These are phyloP conservation scores for Metarhizium humberi DNA, from an alignment of 2,329 filamentous ascomycete genomes.

Conservation along the genomic window DNA sequence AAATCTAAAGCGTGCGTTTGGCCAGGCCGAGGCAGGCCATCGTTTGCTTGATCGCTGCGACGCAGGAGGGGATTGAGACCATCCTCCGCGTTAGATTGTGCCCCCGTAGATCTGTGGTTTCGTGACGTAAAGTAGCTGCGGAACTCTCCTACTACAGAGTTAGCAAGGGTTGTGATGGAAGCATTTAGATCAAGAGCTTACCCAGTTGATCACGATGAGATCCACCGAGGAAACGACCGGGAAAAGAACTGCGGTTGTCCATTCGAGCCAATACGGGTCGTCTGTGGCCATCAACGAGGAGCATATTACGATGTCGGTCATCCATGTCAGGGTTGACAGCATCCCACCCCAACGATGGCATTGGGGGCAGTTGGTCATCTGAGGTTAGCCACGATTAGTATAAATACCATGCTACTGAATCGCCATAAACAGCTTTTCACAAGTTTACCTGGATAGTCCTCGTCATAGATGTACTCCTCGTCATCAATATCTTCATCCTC, in stretches of 20 bases:
- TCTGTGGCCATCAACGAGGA: conserved; percentile 39
- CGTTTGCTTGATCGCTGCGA: conserved; percentile 38
- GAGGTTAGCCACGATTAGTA: neutral
- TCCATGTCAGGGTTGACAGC: conserved; percentile 42
- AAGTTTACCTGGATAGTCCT: conserved; percentile 46
- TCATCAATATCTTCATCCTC: conserved; percentile 67
- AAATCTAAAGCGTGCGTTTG: conserved; percentile 46
- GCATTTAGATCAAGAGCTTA: conserved; percentile 17
- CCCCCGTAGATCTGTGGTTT: conserved; percentile 42
- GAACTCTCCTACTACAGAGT: conserved; percentile 28
- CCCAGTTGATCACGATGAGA: conserved; percentile 45
- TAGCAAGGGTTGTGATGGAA: neutral
- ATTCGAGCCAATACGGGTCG: conserved; percentile 23
- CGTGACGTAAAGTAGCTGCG: conserved; percentile 36
- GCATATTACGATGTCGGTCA: conserved; percentile 35
- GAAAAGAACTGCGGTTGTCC: conserved; percentile 49
- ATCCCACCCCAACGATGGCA: conserved; percentile 49
- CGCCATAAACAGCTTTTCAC: neutral
- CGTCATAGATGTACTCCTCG: conserved; percentile 53
- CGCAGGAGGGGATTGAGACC: conserved; percentile 81
- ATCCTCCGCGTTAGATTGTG: conserved; percentile 59
- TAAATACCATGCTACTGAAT: neutral
- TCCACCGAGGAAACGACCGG: conserved; percentile 42
- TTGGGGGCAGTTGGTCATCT: conserved; percentile 21
- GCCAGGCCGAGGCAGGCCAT: conserved; percentile 37